Base-by-base conservation (phyloP, 1,284 basidiomycete species). In the Naganishia cerealis region DNA sequence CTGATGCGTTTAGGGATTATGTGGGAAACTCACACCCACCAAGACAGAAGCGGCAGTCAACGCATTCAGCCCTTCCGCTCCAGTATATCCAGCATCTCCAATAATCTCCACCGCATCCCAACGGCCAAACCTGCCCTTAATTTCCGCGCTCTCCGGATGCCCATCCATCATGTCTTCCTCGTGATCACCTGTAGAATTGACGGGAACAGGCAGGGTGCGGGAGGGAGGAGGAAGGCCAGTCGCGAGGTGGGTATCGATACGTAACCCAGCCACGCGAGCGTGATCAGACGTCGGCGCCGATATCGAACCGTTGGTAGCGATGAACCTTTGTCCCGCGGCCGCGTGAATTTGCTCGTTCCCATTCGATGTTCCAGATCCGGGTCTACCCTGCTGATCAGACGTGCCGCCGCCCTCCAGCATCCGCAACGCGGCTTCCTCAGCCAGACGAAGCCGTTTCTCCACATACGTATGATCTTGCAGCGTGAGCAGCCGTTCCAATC, bases 381-480 rank as follows among this genome's bases (percentile, higher is more conserved):
- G n/a, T 10, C 42, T 10, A 8, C 58, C 43, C n/a, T 50, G 46
- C 46, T 50, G 46, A 38, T 61, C 29, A 21, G n/a, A 10, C 1
- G 15, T 24, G 12, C 9, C 58, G 29, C 16, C 55, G 21, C 55
- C 46, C 38, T 68, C 59, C 33, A 68, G 26, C 43, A 68, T 61
- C 6, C 67, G 21, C 36, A 68, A 46, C 9, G 62, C 67, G 8
- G 67, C 67, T 52, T 68, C 67, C n/a, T 68, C 67, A 2, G 67
- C 67, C 48, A 68, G 26, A 13, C 54, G 56, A 12, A 68, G 46
- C 15, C 67, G 53, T 43, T 68, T 68, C 26, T 68, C 67, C 9
- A 61, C 67, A 59, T 68, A 68, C 43, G 59, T 52, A 29, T 68
- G 67, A 18, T 68, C 67, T 40, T 68, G 59, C 7, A 68, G 61